Percentiles rank a stretch among this genome's conserved stretches.
phyloP scores from a whole-genome alignment of 192 early-diverging fungal species.

The Lobosporangium transversale region DNA sequence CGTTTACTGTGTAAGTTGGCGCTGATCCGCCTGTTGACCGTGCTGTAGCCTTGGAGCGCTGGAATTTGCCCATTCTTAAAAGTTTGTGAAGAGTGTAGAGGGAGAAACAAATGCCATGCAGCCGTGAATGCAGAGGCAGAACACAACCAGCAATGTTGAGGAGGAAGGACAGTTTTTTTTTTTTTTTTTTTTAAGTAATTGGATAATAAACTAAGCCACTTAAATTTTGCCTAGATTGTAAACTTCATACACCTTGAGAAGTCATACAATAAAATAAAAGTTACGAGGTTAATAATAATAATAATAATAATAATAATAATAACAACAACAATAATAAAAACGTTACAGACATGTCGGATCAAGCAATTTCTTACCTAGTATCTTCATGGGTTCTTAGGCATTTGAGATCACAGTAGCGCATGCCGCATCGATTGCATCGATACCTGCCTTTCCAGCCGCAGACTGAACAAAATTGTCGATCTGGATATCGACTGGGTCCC shows the following conservation, averaged over 20 bases:
- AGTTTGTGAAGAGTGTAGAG: neutral
- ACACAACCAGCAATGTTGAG: too few species aligned
- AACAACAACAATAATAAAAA: neutral
- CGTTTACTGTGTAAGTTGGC: constrained; percentile 62
- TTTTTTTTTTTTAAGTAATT: too few species aligned
- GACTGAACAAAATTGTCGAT: constrained; percentile 70
- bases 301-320: neutral
- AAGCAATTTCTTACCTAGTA: constrained; percentile 56
- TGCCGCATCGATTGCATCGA: constrained; percentile 70
- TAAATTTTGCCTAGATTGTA: constrained; percentile 23
- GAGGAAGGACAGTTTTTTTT: too few species aligned
- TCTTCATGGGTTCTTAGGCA: constrained; percentile 69
- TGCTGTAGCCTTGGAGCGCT: constrained; percentile 37
- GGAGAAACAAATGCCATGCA: neutral
- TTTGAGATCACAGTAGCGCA: constrained; percentile 70
- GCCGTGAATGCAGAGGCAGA: too few species aligned
- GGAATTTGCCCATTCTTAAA: constrained; percentile 45
- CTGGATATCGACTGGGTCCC: constrained; percentile 49
- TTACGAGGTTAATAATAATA: neutral
- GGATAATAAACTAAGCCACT: too few species aligned
- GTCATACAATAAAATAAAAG: neutral
- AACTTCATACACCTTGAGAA: constrained; percentile 56
- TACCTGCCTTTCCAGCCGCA: constrained; percentile 72
- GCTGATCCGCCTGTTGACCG: constrained; percentile 8
- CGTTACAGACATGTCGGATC: neutral